Conservation (phyloP, 2,329 filamentous ascomycete genomes). For the Pyrenophora graminea region DNA sequence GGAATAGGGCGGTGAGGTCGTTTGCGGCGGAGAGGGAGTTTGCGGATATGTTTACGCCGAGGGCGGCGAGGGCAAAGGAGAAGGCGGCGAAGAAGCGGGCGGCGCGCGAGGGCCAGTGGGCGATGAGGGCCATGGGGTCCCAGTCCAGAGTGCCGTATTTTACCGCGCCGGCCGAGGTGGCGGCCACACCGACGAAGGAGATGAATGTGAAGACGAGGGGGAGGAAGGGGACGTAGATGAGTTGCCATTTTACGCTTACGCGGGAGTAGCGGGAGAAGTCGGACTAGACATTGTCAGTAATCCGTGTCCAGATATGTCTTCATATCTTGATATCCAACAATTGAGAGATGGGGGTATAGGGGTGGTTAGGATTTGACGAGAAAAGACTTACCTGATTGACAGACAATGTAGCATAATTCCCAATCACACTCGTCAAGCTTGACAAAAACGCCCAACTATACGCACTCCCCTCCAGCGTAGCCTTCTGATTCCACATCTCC, state of each 20-base stretch:
- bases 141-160: conserved; percentile 55
- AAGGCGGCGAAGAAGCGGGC: conserved; percentile 49
- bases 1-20: conserved; percentile 58
- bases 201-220: conserved; percentile 60
- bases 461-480: conserved; percentile 53
- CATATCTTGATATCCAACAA: too few relatives aligned
- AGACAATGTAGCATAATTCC: conserved; percentile 57
- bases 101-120: conserved; percentile 46
- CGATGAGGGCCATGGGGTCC: conserved; percentile 50
- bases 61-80: conserved; percentile 54
- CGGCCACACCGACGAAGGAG: conserved; percentile 62
- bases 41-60: conserved; percentile 59
- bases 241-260: conserved; percentile 54
- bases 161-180: conserved; percentile 59
- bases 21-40: conserved; percentile 60
- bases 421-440: conserved; percentile 55
- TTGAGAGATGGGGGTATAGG: too few relatives aligned
- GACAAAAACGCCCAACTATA: conserved; percentile 61
- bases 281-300: conserved; percentile 46
- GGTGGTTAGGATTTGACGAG: too few relatives aligned
- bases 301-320: conserved; percentile 7
- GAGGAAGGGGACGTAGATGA: conserved; percentile 57
- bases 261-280: conserved; percentile 62
- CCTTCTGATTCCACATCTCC: conserved; percentile 53
- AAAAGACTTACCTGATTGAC: conserved; percentile 51